phyloP scores from a whole-genome alignment of 768 basidiomycete species.

The Dentipellis fragilis region DNA sequence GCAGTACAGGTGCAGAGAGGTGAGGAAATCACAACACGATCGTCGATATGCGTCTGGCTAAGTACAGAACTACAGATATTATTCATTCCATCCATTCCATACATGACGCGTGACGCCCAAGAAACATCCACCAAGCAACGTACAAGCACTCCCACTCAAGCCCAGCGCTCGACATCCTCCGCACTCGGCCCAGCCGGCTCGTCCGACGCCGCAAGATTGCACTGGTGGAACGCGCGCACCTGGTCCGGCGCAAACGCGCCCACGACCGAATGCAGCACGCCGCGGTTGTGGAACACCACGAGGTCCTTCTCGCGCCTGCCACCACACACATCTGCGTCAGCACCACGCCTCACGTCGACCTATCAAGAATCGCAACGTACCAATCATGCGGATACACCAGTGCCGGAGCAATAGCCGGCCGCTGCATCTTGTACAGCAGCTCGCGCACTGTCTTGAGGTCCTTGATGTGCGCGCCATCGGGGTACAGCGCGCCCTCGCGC shows the following conservation, averaged over 20 bases:
- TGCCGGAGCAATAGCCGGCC: slow-evolving; percentile 77
- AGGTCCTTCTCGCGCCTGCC: slow-evolving; percentile 60
- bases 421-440: slow-evolving; percentile 76
- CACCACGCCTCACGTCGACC: neutral
- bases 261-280: slow-evolving; percentile 70
- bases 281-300: slow-evolving; percentile 81
- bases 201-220: slow-evolving; percentile 76
- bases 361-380: slow-evolving; percentile 27
- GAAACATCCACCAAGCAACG: neutral
- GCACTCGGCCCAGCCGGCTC: slow-evolving; percentile 57
- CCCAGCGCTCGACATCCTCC: slow-evolving; percentile 59
- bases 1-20: no score
- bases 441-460: slow-evolving; percentile 65
- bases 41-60: no score
- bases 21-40: no score
- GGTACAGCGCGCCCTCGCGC: slow-evolving; percentile 62
- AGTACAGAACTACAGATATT: no score
- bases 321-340: slow-evolving; percentile 39
- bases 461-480: slow-evolving; percentile 70
- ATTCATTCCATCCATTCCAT: no score
- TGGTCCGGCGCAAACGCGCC: slow-evolving; percentile 61
- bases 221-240: slow-evolving; percentile 74
- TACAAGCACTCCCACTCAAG: slow-evolving; percentile 20
- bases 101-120: no score
- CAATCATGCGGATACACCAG: neutral